Percentiles rank a stretch among this genome's conserved stretches.
phyloP scores from a whole-genome alignment of 2,329 filamentous ascomycete genomes.

The Monilinia fructicola region DNA sequence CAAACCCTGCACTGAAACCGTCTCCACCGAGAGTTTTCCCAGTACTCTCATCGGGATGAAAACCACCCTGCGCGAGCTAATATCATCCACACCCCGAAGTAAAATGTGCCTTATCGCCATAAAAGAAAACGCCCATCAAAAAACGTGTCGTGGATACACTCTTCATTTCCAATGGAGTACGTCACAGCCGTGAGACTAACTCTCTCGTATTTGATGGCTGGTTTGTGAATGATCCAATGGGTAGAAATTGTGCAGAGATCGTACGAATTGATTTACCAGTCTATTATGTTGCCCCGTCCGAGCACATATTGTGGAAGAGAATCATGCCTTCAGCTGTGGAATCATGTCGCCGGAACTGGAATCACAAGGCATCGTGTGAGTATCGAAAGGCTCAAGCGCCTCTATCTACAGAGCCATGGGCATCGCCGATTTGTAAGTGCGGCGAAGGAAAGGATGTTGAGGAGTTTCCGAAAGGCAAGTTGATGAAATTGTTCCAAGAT shows the following conservation, averaged over 20 bases:
- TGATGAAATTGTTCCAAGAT: too few species aligned
- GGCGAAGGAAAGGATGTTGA: slow-evolving; percentile 9
- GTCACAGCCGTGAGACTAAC: slow-evolving; percentile 3
- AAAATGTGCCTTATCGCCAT: background rate
- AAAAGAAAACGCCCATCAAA: background rate
- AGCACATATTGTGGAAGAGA: slow-evolving; percentile 4
- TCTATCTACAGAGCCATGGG: background rate
- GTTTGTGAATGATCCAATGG: background rate
- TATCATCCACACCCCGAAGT: background rate
- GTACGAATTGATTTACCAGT: too few species aligned
- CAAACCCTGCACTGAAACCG: background rate
- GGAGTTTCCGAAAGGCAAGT: background rate
- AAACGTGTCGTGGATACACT: background rate
- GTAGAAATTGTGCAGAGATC: too few species aligned
- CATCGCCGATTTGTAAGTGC: background rate
- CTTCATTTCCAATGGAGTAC: background rate
- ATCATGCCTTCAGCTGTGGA: slow-evolving; percentile 1
- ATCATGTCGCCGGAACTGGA: slow-evolving; percentile 6
- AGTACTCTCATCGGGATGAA: background rate
- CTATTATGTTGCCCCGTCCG: background rate
- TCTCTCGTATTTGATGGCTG: background rate
- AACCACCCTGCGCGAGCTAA: background rate
- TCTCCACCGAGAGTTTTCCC: background rate
- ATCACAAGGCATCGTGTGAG: background rate
- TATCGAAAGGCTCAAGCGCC: background rate